Conservation (phyloP, 2,329 filamentous ascomycete species). For the Talaromyces sp. region DNA sequence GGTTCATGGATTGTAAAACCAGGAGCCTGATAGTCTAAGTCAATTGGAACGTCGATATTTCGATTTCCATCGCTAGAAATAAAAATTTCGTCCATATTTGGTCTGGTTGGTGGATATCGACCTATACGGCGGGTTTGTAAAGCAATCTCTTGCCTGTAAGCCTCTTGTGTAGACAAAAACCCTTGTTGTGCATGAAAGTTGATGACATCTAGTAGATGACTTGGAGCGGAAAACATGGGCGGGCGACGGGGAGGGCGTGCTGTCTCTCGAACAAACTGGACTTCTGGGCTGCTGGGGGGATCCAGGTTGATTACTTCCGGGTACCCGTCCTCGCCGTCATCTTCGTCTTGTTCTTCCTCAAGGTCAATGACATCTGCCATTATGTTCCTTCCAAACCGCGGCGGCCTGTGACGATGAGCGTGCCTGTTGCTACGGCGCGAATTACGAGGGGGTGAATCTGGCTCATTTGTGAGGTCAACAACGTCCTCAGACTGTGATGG, state of each 20-base stretch:
- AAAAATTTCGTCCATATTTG: constrained; percentile 12
- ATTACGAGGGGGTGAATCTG: constrained; percentile 33
- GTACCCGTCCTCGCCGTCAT: neutral
- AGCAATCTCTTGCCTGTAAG: constrained; percentile 25
- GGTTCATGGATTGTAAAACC: constrained; percentile 39
- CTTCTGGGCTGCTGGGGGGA: constrained; percentile 44
- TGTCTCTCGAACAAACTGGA: constrained; percentile 47
- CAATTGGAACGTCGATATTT: constrained; percentile 14
- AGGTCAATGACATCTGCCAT: constrained; percentile 39
- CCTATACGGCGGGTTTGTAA: constrained; percentile 18
- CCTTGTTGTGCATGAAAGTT: constrained; percentile 7
- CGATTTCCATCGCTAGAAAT: constrained; percentile 5
- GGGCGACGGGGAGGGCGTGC: constrained; percentile 20
- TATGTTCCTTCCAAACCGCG: constrained; percentile 37
- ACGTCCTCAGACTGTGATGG: constrained; percentile 31
- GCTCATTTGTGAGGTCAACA: constrained; percentile 48
- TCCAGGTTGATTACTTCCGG: constrained; percentile 15
- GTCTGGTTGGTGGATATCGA: neutral
- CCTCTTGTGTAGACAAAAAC: constrained; percentile 10
- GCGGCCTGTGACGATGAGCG: constrained; percentile 24
- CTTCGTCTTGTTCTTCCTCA: neutral
- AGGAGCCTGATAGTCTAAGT: constrained; percentile 21
- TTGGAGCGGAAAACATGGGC: constrained; percentile 15
- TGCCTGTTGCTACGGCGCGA: constrained; percentile 12
- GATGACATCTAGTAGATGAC: constrained; percentile 18